Conservation (phyloP, 345 rosid genomes). For the Lagerstroemia speciosa region DNA sequence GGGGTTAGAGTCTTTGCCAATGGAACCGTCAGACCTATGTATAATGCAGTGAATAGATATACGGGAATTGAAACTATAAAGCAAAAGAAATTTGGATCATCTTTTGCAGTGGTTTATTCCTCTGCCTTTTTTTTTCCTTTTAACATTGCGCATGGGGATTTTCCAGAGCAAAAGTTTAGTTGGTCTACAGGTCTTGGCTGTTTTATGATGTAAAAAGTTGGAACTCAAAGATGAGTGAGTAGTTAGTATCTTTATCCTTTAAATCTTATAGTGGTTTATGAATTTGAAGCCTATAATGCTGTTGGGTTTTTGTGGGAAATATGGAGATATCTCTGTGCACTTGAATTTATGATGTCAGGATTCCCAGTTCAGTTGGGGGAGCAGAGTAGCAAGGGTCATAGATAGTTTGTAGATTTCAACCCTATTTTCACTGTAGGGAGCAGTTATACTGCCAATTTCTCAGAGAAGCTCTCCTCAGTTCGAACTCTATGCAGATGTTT, state of each 20-base stretch:
- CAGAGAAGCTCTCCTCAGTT: slow-evolving; percentile 17
- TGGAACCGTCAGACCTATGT: not conserved
- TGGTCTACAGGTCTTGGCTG: not conserved
- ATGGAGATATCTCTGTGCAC: not conserved
- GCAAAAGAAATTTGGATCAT: not conserved
- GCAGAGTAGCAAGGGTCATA: too few relatives aligned
- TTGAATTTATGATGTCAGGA: slow-evolving; percentile 8
- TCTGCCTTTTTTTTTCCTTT: not conserved
- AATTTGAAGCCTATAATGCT: too few relatives aligned
- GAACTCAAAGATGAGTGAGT: not conserved
- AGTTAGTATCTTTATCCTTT: not conserved
- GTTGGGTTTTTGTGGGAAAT: not conserved
- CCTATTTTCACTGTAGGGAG: slow-evolving; percentile 16
- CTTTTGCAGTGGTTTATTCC: not conserved
- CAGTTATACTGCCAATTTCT: slow-evolving; percentile 10
- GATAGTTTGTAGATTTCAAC: too few relatives aligned
- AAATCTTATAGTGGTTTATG: not conserved
- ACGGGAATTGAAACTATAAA: not conserved
- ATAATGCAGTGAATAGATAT: not conserved
- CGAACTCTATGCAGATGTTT: not conserved
- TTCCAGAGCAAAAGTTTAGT: not conserved
- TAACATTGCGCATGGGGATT: not conserved
- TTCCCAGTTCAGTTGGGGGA: too few relatives aligned
- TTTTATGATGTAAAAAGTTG: slow-evolving; percentile 2
- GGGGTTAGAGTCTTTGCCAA: not conserved